These are phyloP conservation scores for Umbelopsis sp. DNA, from an alignment of 371 early-diverging fungal species.

Conservation along the genomic window DNA sequence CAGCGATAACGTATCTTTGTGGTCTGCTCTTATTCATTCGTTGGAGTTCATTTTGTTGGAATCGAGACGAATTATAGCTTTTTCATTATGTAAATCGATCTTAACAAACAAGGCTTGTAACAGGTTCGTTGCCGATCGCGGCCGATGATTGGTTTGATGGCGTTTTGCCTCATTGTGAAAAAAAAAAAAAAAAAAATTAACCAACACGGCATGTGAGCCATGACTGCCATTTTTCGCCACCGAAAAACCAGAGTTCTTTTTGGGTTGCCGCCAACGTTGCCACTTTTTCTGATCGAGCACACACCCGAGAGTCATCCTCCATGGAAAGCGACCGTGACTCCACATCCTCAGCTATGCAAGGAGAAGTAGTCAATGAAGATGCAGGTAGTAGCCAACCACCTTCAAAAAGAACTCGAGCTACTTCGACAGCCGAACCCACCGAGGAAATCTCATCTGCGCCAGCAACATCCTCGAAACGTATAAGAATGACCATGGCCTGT, in stretches of 20 bases:
- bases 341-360: not conserved
- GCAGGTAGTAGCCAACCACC: not conserved
- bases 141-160: not conserved
- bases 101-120: not conserved
- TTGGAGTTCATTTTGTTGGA: too few relatives aligned
- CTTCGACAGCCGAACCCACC: slow-evolving; percentile 2
- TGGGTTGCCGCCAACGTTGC: too few relatives aligned
- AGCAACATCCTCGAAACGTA: slow-evolving; percentile 39
- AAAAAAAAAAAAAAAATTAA: too few relatives aligned
- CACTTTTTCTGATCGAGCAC: too few relatives aligned
- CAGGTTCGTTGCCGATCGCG: not conserved
- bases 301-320: not conserved
- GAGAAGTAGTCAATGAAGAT: not conserved
- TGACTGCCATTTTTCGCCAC: not conserved
- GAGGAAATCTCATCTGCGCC: slow-evolving; percentile 11
- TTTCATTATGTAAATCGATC: too few relatives aligned
- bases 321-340: slow-evolving; percentile 19
- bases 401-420: slow-evolving; percentile 12
- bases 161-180: not conserved
- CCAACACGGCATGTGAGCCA: not conserved
- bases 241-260: too few relatives aligned
- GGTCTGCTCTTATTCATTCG: too few relatives aligned
- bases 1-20: too few relatives aligned
- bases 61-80: too few relatives aligned
- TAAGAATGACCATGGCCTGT: slow-evolving; percentile 60